These are phyloP conservation scores for Microbotryum saponariae DNA, from an alignment of 1,284 basidiomycete genomes.

Conservation along the genomic window DNA sequence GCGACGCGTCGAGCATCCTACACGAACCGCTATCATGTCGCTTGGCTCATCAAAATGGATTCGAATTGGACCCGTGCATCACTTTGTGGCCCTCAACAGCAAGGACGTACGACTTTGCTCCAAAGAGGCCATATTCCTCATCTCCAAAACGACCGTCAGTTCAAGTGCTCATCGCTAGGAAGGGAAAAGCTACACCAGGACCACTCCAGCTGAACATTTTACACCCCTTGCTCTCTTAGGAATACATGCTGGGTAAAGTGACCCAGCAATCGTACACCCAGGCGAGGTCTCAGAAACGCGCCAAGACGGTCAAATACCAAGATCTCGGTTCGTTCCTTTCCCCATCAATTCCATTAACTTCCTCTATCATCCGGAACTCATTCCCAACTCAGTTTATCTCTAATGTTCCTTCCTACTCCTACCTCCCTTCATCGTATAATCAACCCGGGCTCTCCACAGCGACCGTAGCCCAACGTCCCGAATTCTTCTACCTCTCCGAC, in stretches of 20 bases:
- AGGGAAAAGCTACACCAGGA: constrained; percentile 32
- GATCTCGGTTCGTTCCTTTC: constrained; percentile 11
- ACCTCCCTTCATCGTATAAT: background rate
- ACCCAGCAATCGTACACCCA: constrained; percentile 7
- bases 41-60: too few relatives aligned
- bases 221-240: background rate
- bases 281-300: constrained; percentile 12
- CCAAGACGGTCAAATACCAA: constrained; percentile 11
- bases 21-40: too few relatives aligned
- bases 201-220: background rate
- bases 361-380: background rate
- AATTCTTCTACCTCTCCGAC: constrained; percentile 25
- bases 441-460: background rate
- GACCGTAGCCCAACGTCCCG: constrained; percentile 2
- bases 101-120: constrained; percentile 44
- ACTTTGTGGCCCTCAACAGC: background rate
- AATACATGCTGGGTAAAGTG: constrained; percentile 9
- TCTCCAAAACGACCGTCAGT: constrained; percentile 44
- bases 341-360: background rate
- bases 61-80: too few relatives aligned
- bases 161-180: background rate
- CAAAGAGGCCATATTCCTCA: constrained; percentile 45
- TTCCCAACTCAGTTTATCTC: background rate
- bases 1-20: too few relatives aligned
- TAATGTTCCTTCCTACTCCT: background rate